These are phyloP conservation scores for Kwoniella botswanensis DNA, from an alignment of 768 basidiomycete species.

Conservation along the genomic window DNA sequence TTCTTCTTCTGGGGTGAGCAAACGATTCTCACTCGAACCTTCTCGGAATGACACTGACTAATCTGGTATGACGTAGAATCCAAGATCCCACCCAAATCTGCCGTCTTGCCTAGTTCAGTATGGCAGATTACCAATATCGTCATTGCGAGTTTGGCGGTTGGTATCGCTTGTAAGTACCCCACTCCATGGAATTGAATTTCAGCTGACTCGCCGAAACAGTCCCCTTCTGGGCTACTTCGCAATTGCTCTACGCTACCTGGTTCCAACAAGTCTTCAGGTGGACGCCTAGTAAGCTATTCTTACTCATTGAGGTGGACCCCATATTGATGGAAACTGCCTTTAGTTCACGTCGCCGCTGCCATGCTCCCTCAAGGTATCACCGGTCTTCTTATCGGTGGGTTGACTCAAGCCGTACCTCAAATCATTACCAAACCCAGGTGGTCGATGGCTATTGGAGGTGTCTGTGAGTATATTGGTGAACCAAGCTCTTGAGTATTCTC, in stretches of 20 bases:
- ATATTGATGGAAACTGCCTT: background rate
- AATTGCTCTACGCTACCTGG: conserved; percentile 47
- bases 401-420: conserved; percentile 33
- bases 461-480: conserved; percentile 30
- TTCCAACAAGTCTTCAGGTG: conserved; percentile 40
- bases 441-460: conserved; percentile 42
- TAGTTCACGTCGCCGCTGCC: conserved; percentile 47
- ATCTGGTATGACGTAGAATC: conserved; percentile 50
- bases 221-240: conserved; percentile 53
- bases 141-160: conserved; percentile 29
- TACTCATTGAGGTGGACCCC: background rate
- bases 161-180: conserved; percentile 15
- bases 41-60: background rate
- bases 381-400: conserved; percentile 40
- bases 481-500: background rate
- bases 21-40: background rate
- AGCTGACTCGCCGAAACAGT: conserved; percentile 9
- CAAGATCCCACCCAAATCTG: conserved; percentile 59
- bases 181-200: background rate
- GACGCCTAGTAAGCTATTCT: conserved; percentile 27
- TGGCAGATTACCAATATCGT: conserved; percentile 52
- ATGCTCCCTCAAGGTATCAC: conserved; percentile 51
- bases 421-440: conserved; percentile 43
- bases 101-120: conserved; percentile 55
- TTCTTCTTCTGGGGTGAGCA: conserved; percentile 64